Conservation (phyloP, 495 filamentous ascomycete species). For the Penicillium flavigenum region DNA sequence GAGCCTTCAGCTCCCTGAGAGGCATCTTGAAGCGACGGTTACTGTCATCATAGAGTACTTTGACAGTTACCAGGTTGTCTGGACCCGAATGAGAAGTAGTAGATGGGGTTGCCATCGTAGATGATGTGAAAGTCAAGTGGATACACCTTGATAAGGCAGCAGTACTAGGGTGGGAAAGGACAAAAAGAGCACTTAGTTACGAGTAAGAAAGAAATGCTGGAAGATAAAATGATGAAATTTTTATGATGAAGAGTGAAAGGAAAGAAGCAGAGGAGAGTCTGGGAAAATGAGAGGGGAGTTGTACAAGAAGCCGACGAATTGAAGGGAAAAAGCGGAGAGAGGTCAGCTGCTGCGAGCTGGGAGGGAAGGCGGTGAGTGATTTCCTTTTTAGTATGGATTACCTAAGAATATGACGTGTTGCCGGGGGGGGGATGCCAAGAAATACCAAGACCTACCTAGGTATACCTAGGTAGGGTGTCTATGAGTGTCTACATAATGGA, state of each 20-base stretch:
- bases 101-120: constrained; percentile 38
- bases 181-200: background rate
- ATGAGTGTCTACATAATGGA: too few species aligned
- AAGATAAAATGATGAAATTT: constrained; percentile 10
- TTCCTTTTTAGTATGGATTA: too few species aligned
- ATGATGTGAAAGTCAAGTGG: constrained; percentile 10
- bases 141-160: constrained; percentile 11
- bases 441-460: background rate
- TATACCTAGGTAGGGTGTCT: too few species aligned
- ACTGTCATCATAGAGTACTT: constrained; percentile 70
- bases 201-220: constrained; percentile 8
- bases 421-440: constrained; percentile 3
- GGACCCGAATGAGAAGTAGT: constrained; percentile 42
- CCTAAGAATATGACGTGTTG: constrained; percentile 9
- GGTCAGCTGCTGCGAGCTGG: constrained; percentile 14
- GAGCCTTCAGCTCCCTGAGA: constrained; percentile 76
- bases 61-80: constrained; percentile 81
- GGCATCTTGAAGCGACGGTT: constrained; percentile 87
- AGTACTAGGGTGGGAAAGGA: background rate
- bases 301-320: constrained; percentile 12
- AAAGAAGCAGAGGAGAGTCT: constrained; percentile 10
- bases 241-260: constrained; percentile 15
- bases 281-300: constrained; percentile 15
- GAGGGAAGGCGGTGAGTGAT: constrained; percentile 5
- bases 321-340: constrained; percentile 15